Conservation (phyloP, 108 stramenopile genomes). For the Skeletonema potamos region DNA sequence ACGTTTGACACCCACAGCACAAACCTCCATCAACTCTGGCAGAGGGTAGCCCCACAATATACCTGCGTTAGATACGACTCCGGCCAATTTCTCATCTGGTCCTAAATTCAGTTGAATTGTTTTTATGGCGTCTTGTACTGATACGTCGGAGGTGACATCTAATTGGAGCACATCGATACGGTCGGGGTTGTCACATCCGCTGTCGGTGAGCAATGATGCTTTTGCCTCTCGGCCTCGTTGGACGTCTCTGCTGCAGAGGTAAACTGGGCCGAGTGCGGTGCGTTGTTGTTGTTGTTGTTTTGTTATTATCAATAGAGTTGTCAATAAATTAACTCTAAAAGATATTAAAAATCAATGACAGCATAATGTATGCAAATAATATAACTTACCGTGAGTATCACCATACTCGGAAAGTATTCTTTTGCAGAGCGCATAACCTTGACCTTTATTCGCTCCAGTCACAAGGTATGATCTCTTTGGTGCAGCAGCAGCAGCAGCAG, state of each 20-base stretch:
- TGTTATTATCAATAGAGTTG: no score
- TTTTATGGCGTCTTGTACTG: constrained; percentile 11
- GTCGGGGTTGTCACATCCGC: neutral
- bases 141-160: constrained; percentile 27
- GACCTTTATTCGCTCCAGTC: constrained; percentile 47
- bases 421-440: constrained; percentile 30
- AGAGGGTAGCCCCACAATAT: constrained; percentile 45
- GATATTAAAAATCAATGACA: no score
- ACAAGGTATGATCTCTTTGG: constrained; percentile 9
- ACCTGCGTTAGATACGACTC: constrained; percentile 39
- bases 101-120: neutral
- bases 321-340: no score
- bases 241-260: constrained; percentile 21
- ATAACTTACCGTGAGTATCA: constrained; percentile 23
- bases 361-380: no score
- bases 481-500: neutral
- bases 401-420: constrained; percentile 33
- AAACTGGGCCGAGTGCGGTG: no score
- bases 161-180: constrained; percentile 28
- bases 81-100: neutral
- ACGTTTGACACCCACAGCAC: constrained; percentile 21
- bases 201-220: neutral
- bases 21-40: constrained; percentile 32
- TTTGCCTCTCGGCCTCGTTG: constrained; percentile 24
- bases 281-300: no score